Evolutionary conservation across 2,329 filamentous ascomycete genomes (phyloP), one percentile per base, ranked within the genome.

Genomic region (Diaporthe aspalathi): DNA sequence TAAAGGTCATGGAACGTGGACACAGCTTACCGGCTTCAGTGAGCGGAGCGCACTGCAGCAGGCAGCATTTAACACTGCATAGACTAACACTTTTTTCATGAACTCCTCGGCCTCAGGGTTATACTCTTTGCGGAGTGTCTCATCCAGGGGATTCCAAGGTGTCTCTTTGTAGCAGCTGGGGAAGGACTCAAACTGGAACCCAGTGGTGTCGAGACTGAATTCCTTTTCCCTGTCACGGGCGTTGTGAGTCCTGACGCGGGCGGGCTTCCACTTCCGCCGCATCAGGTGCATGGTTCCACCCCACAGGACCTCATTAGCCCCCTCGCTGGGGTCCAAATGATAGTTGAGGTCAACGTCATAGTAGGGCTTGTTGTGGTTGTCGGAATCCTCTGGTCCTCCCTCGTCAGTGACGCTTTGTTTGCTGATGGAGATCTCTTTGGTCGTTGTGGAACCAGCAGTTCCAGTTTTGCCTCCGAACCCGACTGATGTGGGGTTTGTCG

Each of bases 281-380:
- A 54, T 54, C 29, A 54, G 14, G 52, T 54, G 52, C 52, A 54
- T 54, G 6, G 52, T 54, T 12, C 52, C 52, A 54, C 52, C 52
- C 52, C 52, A 54, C 27, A 54, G 17, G 4, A 54, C 27, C 52
- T 54, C 52, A 32, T 27, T 54, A 29, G 27, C 52, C 1, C 52
- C 52, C 27, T 54, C 27, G 52, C 27, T 29, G n/a, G 52, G 52
- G 29, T 54, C 17, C 52, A 54, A 32, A 29, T 29, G 52, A 8
- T 54, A 54, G 29, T 54, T 54, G 52, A 54, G 52, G 29, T 54
- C 52, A n/a, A 54, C 27, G 12, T 54, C 52, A 54, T 54, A 54
- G 52, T 54, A 54, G 16, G 52, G 52, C 52, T 54, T 27, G 17
- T 12, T 54, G 52, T 54, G 52, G 27, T 29, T 54, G n/a, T n/a